These are phyloP conservation scores for Aspergillus vadensis DNA, from an alignment of 2,329 filamentous ascomycete species.

Conservation along the genomic window DNA sequence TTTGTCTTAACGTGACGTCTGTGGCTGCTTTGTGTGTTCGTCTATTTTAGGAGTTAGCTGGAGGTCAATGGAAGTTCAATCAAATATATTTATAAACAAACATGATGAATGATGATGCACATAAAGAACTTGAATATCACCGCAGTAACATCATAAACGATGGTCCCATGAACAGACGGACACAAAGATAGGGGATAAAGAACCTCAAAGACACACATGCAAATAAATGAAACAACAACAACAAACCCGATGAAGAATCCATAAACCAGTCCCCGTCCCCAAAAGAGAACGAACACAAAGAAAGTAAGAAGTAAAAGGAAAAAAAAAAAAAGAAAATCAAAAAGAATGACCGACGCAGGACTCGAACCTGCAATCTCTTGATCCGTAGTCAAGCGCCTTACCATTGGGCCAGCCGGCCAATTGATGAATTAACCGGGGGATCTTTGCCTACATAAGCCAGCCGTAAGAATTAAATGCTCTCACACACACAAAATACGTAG, in stretches of 20 bases:
- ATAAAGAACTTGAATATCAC: background rate
- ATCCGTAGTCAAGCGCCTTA: slow-evolving; percentile 32
- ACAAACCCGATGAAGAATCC: too few relatives aligned
- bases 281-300: background rate
- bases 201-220: too few relatives aligned
- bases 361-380: slow-evolving; percentile 55
- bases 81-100: too few relatives aligned
- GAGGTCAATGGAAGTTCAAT: too few relatives aligned
- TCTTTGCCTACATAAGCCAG: background rate
- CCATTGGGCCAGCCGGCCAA: slow-evolving; percentile 26
- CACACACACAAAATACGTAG: too few relatives aligned
- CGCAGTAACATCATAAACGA: too few relatives aligned
- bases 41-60: background rate
- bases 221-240: too few relatives aligned
- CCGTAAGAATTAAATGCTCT: accelerated
- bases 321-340: background rate
- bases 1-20: slow-evolving; percentile 30
- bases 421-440: background rate
- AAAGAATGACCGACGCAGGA: slow-evolving; percentile 38
- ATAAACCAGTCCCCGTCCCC: too few relatives aligned
- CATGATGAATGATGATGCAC: background rate
- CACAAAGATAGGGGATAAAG: too few relatives aligned
- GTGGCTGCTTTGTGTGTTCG: background rate
- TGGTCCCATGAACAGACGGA: too few relatives aligned
- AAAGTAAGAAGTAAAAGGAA: background rate